Base-by-base conservation (phyloP, 2,329 filamentous ascomycete species). In the Cladosporium cucumerinum region DNA sequence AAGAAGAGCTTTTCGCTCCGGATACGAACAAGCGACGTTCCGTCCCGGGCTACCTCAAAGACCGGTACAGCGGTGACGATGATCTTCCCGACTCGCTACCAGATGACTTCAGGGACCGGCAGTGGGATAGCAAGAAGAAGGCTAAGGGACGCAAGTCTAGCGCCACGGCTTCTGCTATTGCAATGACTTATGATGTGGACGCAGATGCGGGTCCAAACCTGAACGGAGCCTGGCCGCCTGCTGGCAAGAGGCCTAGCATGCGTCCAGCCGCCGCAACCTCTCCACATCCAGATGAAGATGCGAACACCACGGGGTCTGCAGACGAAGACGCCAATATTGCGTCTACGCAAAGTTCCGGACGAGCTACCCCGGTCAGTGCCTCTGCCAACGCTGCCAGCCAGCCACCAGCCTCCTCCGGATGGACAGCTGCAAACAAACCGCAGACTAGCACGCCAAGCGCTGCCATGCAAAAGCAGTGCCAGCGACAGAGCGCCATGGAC, bases 1-100 rank as follows among this genome's bases (percentile, higher is more conserved):
- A 72, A 5, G 72, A 72, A n/a, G 70, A 72, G 10, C 63, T 68
- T 16, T 54, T 64, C 63, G n/a, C 25, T 23, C 36, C 36, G 5
- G 55, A 46, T 28, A 28, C 48, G 11, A 58, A 55, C 14, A 63
- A 61, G 23, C 61, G 71, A 26, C 69, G 72, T 7, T 68, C 68
- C 5, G 58, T 73, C 10, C 72, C 73, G 1, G 75, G 74, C 7
- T 82, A 81, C 73, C 73, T 82, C 11, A 78, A 78, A 21, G 74
- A 77, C 3, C 78, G 78, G 12, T 71, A 79, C 46, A 71, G 77
- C 60, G 78, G 74, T 18, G 78, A 79, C 30, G 63, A 66, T 4
- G 79, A 80, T 55, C 64, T 80, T 3, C 79, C 79, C 3, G 78
- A 78, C 5, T 77, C 81, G 65, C 72, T 82, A 0, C 80, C 81